Conservation (phyloP, 2,329 filamentous ascomycete species). For the Pseudocercospora cruenta region DNA sequence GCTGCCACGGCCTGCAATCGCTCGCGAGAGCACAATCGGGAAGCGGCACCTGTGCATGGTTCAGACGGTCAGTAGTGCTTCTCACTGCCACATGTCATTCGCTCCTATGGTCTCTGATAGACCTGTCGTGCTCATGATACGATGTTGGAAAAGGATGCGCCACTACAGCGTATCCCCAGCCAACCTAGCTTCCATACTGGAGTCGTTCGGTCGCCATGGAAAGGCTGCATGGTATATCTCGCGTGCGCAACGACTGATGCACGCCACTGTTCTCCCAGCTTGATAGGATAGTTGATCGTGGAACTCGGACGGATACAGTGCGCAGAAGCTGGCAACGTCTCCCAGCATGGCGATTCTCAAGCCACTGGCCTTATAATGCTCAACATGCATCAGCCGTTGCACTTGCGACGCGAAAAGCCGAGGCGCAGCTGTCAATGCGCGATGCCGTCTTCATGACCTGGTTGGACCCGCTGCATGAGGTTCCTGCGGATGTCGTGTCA, state of each 20-base stretch:
- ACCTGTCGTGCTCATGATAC: neutral
- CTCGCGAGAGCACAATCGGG: neutral
- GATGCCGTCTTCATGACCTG: constrained; percentile 14
- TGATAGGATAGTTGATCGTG: neutral
- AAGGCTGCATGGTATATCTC: neutral
- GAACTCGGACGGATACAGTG: neutral
- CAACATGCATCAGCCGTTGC: neutral
- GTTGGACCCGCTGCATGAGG: constrained; percentile 4
- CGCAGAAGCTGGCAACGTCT: neutral
- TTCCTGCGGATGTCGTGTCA: constrained; percentile 8
- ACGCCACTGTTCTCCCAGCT: neutral
- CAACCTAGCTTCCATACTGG: neutral
- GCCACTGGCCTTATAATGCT: neutral
- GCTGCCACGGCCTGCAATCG: neutral
- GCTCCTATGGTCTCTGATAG: neutral
- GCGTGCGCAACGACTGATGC: neutral
- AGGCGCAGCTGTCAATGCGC: constrained; percentile 11
- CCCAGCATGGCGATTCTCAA: neutral
- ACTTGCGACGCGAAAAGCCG: neutral
- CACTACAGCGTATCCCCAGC: neutral
- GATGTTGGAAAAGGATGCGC: neutral
- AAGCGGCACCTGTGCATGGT: neutral
- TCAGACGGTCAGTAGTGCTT: neutral
- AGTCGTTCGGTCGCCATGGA: neutral
- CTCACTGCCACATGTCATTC: neutral